Percentiles rank a stretch among this genome's conserved stretches.
Evolutionary conservation across 345 rosid species (phyloP).

Genomic region (Geranium brycei): DNA sequence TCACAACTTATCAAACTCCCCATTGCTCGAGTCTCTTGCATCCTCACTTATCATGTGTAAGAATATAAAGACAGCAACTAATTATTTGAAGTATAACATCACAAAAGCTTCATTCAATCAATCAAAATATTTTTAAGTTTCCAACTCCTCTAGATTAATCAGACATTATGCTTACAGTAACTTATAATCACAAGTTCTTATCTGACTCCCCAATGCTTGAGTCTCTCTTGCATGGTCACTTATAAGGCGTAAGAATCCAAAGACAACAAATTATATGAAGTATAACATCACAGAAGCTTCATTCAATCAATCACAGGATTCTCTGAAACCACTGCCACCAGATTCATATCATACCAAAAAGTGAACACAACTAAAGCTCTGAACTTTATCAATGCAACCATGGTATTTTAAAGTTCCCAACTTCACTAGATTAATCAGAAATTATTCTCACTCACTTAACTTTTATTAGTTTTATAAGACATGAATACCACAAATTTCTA

Average conservation of each 20-base stretch:
- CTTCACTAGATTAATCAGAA: background rate
- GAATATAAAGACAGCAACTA: too few species aligned
- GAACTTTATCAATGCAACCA: background rate
- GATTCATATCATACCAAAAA: background rate
- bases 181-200: background rate
- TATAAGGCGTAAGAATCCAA: background rate
- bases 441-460: too few species aligned
- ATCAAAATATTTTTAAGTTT: background rate
- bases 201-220: background rate
- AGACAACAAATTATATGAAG: too few species aligned
- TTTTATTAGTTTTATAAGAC: too few species aligned
- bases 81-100: background rate
- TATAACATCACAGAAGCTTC: background rate
- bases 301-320: background rate
- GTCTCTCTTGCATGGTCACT: background rate
- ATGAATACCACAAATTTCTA: too few species aligned
- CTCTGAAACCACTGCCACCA: background rate
- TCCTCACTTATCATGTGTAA: background rate
- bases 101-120: background rate
- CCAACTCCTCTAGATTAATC: background rate
- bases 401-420: background rate
- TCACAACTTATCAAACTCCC: background rate
- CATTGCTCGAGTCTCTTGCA: background rate
- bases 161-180: background rate
- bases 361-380: background rate